These are phyloP conservation scores for Eimeria falciformis DNA, from an alignment of 169 alveolate genomes.

Conservation along the genomic window DNA sequence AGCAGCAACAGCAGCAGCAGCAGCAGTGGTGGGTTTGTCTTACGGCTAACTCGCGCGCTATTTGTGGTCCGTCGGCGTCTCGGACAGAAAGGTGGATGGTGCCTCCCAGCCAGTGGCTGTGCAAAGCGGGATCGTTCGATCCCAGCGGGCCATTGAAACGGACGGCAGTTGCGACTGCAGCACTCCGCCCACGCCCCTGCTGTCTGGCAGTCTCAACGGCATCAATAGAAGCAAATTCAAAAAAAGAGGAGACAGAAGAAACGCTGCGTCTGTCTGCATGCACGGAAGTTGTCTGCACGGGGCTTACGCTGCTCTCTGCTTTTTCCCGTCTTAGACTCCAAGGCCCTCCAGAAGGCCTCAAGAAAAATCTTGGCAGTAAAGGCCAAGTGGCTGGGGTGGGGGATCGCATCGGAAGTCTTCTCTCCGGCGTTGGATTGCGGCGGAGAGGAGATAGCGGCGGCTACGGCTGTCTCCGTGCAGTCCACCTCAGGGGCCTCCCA, in stretches of 20 bases:
- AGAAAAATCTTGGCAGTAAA: slow-evolving; percentile 9
- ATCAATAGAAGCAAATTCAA: too few species aligned
- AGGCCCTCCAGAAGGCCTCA: neutral
- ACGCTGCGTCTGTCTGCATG: neutral
- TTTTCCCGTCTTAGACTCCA: neutral
- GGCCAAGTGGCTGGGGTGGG: slow-evolving; percentile 43
- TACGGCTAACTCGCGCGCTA: slow-evolving; percentile 3
- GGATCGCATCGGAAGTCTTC: neutral
- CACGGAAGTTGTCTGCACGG: neutral
- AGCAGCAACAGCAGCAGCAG: neutral
- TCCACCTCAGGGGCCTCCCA: slow-evolving; percentile 8
- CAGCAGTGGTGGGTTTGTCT: neutral
- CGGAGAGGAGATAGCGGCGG: neutral
- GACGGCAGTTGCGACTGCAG: slow-evolving; percentile 25
- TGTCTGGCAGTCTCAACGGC: neutral
- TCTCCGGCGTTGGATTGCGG: neutral
- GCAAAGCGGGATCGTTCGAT: neutral
- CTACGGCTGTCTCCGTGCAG: neutral
- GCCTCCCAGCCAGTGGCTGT: slow-evolving; percentile 42
- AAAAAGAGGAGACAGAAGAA: too few species aligned
- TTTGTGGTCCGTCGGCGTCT: neutral
- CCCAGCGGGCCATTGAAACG: slow-evolving; percentile 42
- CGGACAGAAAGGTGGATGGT: slow-evolving; percentile 14
- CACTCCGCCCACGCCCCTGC: neutral
- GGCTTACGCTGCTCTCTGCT: neutral